phyloP scores from a whole-genome alignment of 139 green algal genomes.

The Nannochloris sp. region DNA sequence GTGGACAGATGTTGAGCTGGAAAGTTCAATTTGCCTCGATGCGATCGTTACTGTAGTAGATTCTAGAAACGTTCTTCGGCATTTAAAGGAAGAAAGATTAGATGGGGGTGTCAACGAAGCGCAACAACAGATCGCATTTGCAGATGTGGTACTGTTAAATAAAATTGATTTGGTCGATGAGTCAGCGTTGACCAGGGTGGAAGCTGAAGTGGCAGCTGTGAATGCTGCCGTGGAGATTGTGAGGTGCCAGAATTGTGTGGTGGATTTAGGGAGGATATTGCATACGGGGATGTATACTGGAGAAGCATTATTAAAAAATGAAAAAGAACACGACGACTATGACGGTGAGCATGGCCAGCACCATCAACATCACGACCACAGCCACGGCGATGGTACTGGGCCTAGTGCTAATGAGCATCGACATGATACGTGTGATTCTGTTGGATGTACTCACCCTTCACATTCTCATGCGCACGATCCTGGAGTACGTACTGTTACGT shows the following conservation, averaged over 20 bases:
- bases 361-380: neutral
- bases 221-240: constrained; percentile 63
- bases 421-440: neutral
- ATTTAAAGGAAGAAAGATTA: constrained; percentile 45
- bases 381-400: neutral
- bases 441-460: neutral
- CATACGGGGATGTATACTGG: constrained; percentile 37
- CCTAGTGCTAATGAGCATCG: neutral
- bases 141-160: constrained; percentile 82
- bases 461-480: constrained; percentile 17
- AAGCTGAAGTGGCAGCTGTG: constrained; percentile 46
- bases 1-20: constrained; percentile 81
- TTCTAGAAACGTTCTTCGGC: constrained; percentile 51
- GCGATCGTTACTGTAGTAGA: constrained; percentile 85
- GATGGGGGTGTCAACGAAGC: constrained; percentile 65
- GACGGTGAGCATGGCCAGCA: neutral
- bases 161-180: constrained; percentile 72
- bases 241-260: constrained; percentile 37
- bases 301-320: neutral
- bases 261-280: constrained; percentile 63
- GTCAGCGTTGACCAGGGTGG: constrained; percentile 29
- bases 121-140: constrained; percentile 76
- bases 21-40: constrained; percentile 66
- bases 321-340: neutral
- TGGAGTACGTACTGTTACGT: constrained; percentile 27